Evolutionary conservation across 1,139 yeast genomes (phyloP), one percentile per base, ranked within the genome.

Genomic region (Candida smagusa): DNA sequence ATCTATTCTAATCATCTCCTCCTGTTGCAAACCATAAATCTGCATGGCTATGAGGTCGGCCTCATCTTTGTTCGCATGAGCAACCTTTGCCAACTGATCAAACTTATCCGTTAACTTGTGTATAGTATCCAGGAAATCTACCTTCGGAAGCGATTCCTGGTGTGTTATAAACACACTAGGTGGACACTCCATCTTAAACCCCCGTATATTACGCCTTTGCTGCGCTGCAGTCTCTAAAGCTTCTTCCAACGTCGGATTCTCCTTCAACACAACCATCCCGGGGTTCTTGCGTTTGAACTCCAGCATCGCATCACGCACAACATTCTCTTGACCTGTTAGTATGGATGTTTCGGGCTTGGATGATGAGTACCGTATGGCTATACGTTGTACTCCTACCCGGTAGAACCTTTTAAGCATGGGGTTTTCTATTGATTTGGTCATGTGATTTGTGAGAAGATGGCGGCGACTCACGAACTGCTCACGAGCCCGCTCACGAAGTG

Each of bases 31-130:
- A 3, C 30, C 39, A 22, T 30, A 31, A 7, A 37, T 40, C 30
- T 37, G 39, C 30, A 33, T 37, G 21, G 39, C 40, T 8, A 37
- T 33, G 9, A 31, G 25, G 24, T 36, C 38, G 12, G 35, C 36
- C 25, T 40, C 33, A 12, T 30, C 25, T 23, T 28, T 29, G 21
- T 24, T 30, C 9, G 34, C 35, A 12, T 27, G 22, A 5, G 33
- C 36, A 36, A 37, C 31, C 30, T 30, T 34, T 12, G 38, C 43
- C 19, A 40, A 33, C 13, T 28, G 30, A 16, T 40, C 41, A 23
- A 40, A 37, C 32, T 38, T 33, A 12, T 33, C 40, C 7, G 38
- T 34, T 4, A 40, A 24, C 35, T 37, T 35, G 24, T 27, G 35
- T 2, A 37, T 35, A 9, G 28, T 34, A 7, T 34, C 35, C 43